Evolutionary conservation across 805 yeast species (phyloP), one percentile per base, ranked within the genome.

Genomic region (Ogataea trehaloabstinens): DNA sequence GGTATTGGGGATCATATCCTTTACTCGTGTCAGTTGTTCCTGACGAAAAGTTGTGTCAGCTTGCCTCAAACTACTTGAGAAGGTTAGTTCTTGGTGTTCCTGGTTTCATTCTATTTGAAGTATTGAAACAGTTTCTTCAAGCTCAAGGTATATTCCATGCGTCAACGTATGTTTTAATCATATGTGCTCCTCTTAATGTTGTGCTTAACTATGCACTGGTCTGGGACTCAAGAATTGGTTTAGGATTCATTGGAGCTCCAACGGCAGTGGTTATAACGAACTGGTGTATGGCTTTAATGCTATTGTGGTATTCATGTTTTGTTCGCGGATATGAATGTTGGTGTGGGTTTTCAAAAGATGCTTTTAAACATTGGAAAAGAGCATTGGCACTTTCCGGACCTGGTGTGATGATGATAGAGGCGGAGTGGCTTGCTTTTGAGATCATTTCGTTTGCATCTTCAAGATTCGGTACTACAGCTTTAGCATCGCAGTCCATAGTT

Each of bases 191-290:
- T 3, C 61, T 70, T 5, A 76, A 76, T 51, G 65, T 70, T 7
- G 28, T 71, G 4, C 64, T 76, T 68, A 76, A 74, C 46, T 58
- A 64, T 40, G 39, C 61, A 4, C 63, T 76, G 18, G 82, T 76
- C 8, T 61, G 73, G 55, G 63, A 72, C 48, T 36, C 54, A 24
- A 45, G 29, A 4, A 44, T 71, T 22, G 80, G 81, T 1, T 41
- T 76, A 42, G 82, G 82, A 1, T 76, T 74, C 51, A 53, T 71
- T 35, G 82, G 82, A 5, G 80, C 81, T 2, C 82, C 82, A 5
- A 56, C 75, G n/a, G 75, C 81, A 2, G 79, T 76, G 13, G 73
- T 74, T 8, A 71, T 75, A 33, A 76, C 76, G 45, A 75, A 75
- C 50, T 74, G 80, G 77, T 45, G 72, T 12, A 76, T 76, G 82